A percentile compares a stretch with the other conserved stretches of the same genome.
Conservation (phyloP, 352 stramenopile species). For the Pythium aphanidermatum region DNA sequence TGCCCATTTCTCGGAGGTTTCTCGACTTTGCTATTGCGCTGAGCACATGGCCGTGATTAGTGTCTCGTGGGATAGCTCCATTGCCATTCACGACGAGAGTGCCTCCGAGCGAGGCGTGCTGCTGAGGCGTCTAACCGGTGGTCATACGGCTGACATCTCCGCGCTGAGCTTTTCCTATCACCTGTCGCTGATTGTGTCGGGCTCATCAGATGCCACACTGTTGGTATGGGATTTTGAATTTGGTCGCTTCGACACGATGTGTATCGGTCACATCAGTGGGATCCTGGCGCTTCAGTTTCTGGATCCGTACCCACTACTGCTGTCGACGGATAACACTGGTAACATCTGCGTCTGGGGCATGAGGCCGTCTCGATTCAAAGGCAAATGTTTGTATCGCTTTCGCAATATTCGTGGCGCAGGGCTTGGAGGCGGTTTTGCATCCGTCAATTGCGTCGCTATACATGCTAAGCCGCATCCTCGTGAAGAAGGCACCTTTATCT, state of each 20-base stretch:
- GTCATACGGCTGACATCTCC: slow-evolving; percentile 75
- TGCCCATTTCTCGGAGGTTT: slow-evolving; percentile 70
- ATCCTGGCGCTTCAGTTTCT: slow-evolving; percentile 63
- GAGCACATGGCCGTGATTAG: slow-evolving; percentile 84
- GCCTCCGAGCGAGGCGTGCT: slow-evolving; percentile 73
- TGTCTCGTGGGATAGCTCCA: slow-evolving; percentile 73
- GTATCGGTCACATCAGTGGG: slow-evolving; percentile 64
- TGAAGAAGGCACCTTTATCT: slow-evolving; percentile 21
- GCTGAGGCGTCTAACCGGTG: slow-evolving; percentile 62
- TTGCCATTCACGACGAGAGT: slow-evolving; percentile 83
- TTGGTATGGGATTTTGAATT: slow-evolving; percentile 89
- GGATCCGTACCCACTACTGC: slow-evolving; percentile 63
- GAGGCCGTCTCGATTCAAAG: slow-evolving; percentile 53
- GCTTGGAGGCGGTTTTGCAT: slow-evolving; percentile 30
- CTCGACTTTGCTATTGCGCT: slow-evolving; percentile 71
- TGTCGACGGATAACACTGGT: slow-evolving; percentile 60
- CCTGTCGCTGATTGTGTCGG: slow-evolving; percentile 73
- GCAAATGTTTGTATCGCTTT: slow-evolving; percentile 73
- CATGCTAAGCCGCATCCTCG: slow-evolving; percentile 20
- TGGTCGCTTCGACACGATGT: slow-evolving; percentile 63
- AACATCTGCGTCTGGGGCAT: slow-evolving; percentile 78
- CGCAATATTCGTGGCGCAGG: slow-evolving; percentile 36
- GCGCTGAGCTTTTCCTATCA: slow-evolving; percentile 65
- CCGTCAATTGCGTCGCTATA: slow-evolving; percentile 39
- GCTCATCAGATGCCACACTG: slow-evolving; percentile 58